Percentiles rank a stretch among this genome's conserved stretches.
Conservation (phyloP, 2,329 filamentous ascomycete species). For the Coleophoma cylindrospora region DNA sequence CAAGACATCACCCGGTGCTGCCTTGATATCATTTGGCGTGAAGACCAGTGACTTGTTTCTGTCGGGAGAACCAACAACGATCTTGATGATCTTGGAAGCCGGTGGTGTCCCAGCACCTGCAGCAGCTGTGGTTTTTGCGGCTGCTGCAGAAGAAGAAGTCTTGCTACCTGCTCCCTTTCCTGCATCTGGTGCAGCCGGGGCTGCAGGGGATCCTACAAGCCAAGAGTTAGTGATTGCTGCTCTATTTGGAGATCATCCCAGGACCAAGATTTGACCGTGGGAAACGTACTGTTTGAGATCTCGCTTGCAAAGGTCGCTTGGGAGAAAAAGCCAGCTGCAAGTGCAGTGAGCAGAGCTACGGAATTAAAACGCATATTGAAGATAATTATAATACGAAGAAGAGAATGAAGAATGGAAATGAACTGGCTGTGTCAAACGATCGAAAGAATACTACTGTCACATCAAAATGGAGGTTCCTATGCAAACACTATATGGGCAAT, state of each 20-base stretch:
- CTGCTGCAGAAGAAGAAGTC: neutral
- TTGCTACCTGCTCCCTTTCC: neutral
- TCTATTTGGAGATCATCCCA: neutral
- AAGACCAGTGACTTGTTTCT: constrained; percentile 58
- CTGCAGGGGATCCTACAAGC: neutral
- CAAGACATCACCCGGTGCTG: constrained; percentile 41
- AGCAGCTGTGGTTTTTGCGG: neutral
- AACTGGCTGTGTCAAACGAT: neutral
- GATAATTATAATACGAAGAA: neutral
- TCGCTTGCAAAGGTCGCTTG: neutral
- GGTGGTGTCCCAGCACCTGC: neutral
- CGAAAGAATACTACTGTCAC: too few relatives aligned
- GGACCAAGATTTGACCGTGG: neutral
- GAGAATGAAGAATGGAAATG: neutral
- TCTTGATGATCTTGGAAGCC: constrained; percentile 3
- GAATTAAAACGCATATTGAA: constrained; percentile 3
- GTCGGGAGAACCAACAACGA: constrained; percentile 5
- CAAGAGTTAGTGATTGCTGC: neutral
- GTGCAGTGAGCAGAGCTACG: constrained; percentile 2
- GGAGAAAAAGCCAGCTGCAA: neutral
- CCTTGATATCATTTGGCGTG: constrained; percentile 42
- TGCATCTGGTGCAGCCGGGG: neutral
- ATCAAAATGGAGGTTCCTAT: too few relatives aligned
- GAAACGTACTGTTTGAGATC: neutral
- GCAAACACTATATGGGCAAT: too few relatives aligned